Evolutionary conservation across 2,329 filamentous ascomycete species (phyloP).

Genomic region (Colletotrichum cordylinicola): DNA sequence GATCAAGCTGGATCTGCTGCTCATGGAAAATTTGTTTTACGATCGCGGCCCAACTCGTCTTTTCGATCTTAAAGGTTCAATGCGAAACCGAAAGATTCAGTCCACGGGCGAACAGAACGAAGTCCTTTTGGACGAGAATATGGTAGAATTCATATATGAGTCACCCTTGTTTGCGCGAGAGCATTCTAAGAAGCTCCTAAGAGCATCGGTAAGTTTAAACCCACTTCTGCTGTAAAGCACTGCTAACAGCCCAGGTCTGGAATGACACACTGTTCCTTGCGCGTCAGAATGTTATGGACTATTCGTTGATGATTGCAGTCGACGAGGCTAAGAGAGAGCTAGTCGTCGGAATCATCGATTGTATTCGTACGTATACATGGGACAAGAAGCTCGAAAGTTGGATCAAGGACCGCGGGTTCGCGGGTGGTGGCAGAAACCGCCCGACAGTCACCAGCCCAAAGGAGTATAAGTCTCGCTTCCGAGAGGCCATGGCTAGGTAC

Average conservation of each 20-base stretch:
- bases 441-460: conserved; percentile 97
- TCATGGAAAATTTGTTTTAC: conserved; percentile 99
- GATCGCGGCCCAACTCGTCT: conserved; percentile 88
- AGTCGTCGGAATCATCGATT: conserved; percentile 97
- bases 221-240: neutral
- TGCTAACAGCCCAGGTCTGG: conserved; percentile 61
- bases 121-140: conserved; percentile 95
- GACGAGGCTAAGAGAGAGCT: conserved; percentile 90
- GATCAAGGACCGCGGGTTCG: conserved; percentile 96
- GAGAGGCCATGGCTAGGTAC: conserved; percentile 94
- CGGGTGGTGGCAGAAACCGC: conserved; percentile 76
- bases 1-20: conserved; percentile 89
- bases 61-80: conserved; percentile 96
- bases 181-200: conserved; percentile 92
- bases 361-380: conserved; percentile 98
- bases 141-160: conserved; percentile 99
- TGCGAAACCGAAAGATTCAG: conserved; percentile 98
- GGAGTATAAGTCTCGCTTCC: conserved; percentile 95
- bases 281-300: conserved; percentile 98
- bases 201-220: conserved; percentile 65
- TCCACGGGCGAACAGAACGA: conserved; percentile 96
- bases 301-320: conserved; percentile 97
- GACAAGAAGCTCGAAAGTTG: conserved; percentile 99
- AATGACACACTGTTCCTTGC: conserved; percentile 97
- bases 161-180: conserved; percentile 94